phyloP scores from a whole-genome alignment of 140 eudicot genomes.

The Bidens hawaiensis region DNA sequence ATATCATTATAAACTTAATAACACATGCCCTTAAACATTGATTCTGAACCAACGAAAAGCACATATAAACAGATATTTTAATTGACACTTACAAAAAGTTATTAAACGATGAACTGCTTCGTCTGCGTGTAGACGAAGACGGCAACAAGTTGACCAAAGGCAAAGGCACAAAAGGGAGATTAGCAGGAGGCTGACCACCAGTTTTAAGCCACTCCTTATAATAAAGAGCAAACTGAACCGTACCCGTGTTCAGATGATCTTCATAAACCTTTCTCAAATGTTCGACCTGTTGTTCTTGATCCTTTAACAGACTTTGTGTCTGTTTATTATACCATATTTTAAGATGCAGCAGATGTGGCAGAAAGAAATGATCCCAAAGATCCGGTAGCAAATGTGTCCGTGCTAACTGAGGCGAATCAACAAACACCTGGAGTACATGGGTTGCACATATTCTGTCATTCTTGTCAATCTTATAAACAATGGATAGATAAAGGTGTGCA shows the following conservation, averaged over 20 bases:
- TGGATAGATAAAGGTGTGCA: constrained; percentile 65
- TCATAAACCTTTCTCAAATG: constrained; percentile 43
- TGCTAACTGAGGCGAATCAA: constrained; percentile 62
- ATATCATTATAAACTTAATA: no score
- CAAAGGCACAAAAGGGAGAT: constrained; percentile 66
- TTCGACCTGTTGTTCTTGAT: constrained; percentile 35
- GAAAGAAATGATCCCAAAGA: constrained; percentile 81
- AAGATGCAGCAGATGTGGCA: constrained; percentile 75
- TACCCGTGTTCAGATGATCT: constrained; percentile 57
- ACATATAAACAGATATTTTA: no score
- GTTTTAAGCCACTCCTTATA: constrained; percentile 78
- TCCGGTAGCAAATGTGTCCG: constrained; percentile 66
- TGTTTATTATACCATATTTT: constrained; percentile 60
- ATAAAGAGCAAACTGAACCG: constrained; percentile 57
- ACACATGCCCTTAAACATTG: not conserved
- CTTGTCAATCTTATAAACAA: constrained; percentile 64
- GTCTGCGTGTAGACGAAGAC: constrained; percentile 25
- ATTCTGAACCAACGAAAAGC: no score
- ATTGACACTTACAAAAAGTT: constrained; percentile 51
- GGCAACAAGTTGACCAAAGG: constrained; percentile 39
- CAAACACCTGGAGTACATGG: constrained; percentile 56
- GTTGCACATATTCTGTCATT: constrained; percentile 58
- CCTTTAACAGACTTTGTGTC: constrained; percentile 32
- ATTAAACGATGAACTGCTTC: constrained; percentile 41
- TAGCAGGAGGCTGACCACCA: constrained; percentile 56